phyloP scores from a whole-genome alignment of 768 basidiomycete genomes.

The Rhizopogon sp. region DNA sequence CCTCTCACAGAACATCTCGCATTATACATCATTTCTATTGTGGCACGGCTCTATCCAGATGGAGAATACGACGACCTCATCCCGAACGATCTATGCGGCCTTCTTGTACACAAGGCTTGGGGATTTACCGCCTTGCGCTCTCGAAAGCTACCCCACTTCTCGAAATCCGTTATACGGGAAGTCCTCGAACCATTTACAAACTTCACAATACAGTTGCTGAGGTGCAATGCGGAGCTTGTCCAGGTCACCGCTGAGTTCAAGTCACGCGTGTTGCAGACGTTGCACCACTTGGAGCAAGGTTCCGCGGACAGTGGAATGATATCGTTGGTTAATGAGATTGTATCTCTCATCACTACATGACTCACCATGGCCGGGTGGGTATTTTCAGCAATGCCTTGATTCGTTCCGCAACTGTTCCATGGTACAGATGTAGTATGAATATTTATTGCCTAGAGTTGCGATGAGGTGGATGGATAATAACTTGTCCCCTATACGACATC shows the following conservation, averaged over 20 bases:
- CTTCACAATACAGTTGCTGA: constrained; percentile 1
- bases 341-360: neutral
- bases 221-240: neutral
- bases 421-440: too few species aligned
- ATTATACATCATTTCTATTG: constrained; percentile 2
- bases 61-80: neutral
- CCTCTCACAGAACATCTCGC: constrained; percentile 6
- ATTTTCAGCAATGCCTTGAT: neutral
- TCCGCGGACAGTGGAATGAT: neutral
- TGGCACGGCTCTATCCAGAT: neutral
- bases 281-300: neutral
- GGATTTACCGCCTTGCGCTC: neutral
- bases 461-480: too few species aligned
- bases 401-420: too few species aligned
- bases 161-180: constrained; percentile 1
- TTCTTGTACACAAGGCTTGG: constrained; percentile 6
- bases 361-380: neutral
- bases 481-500: too few species aligned
- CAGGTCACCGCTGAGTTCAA: constrained; percentile 1
- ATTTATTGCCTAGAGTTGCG: too few species aligned
- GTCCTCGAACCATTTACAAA: neutral
- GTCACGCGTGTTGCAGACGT: neutral
- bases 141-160: neutral
- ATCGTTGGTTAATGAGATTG: neutral
- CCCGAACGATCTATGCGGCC: constrained; percentile 1